Evolutionary conservation across 2,329 filamentous ascomycete genomes (phyloP).

Genomic region (Colletotrichum aenigma): DNA sequence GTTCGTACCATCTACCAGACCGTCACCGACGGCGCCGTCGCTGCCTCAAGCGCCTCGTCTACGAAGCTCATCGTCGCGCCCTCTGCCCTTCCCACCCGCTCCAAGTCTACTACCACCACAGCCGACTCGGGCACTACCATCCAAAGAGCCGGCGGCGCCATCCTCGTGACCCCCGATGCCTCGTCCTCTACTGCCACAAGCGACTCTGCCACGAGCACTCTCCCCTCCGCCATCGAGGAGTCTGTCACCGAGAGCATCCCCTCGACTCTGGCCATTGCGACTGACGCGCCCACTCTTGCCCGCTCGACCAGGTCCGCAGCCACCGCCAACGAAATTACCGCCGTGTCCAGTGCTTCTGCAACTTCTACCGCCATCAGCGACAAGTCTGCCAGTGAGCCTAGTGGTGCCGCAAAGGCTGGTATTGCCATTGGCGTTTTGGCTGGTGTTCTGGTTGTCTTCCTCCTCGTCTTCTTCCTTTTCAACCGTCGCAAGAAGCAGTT

Average conservation of each 20-base stretch:
- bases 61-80: slow-evolving; percentile 40
- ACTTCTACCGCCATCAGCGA: slow-evolving; percentile 1
- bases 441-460: slow-evolving; percentile 67
- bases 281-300: slow-evolving; percentile 27
- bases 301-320: slow-evolving; percentile 34
- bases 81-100: background rate
- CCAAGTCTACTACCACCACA: background rate
- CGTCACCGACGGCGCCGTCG: slow-evolving; percentile 2
- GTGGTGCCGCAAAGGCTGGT: slow-evolving; percentile 68
- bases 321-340: slow-evolving; percentile 19
- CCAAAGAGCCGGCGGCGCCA: background rate
- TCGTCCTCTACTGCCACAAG: slow-evolving; percentile 6
- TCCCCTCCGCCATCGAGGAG: slow-evolving; percentile 30
- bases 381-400: slow-evolving; percentile 24
- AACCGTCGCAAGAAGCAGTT: slow-evolving; percentile 73
- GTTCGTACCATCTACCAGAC: slow-evolving; percentile 46
- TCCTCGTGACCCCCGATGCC: background rate
- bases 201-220: slow-evolving; percentile 5
- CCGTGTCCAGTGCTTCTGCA: slow-evolving; percentile 20
- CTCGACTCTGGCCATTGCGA: slow-evolving; percentile 30
- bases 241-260: slow-evolving; percentile 22
- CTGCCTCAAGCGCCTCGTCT: background rate
- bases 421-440: slow-evolving; percentile 83
- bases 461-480: slow-evolving; percentile 75
- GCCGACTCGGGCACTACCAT: slow-evolving; percentile 7